These are phyloP conservation scores for Botrytis deweyae DNA, from an alignment of 2,329 filamentous ascomycete genomes.

Conservation along the genomic window DNA sequence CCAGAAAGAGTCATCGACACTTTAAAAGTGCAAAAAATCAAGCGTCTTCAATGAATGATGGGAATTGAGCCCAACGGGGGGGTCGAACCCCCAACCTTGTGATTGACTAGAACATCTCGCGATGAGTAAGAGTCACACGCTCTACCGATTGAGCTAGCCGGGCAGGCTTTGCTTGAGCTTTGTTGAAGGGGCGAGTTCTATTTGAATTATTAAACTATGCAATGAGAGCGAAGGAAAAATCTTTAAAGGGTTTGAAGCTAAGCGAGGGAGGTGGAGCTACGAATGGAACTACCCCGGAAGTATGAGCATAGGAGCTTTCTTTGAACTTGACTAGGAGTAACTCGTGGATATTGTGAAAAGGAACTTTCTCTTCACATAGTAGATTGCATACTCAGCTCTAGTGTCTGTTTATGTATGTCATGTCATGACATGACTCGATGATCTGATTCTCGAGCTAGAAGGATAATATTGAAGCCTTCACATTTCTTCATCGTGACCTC, in stretches of 20 bases:
- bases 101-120: background rate
- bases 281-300: background rate
- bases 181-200: fast-evolving
- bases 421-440: background rate
- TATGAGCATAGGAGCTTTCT: background rate
- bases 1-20: background rate
- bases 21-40: background rate
- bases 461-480: background rate
- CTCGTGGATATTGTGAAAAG: background rate
- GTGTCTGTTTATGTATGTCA: background rate
- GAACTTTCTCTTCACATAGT: background rate
- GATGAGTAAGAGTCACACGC: constrained; percentile 36
- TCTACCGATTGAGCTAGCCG: constrained; percentile 39
- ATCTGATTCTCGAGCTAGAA: background rate
- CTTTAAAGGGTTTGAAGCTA: background rate
- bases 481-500: background rate
- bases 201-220: background rate
- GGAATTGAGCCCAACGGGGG: constrained; percentile 13
- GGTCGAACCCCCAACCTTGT: constrained; percentile 10
- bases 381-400: background rate
- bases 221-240: background rate
- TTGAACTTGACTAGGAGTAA: background rate
- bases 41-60: background rate
- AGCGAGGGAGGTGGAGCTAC: background rate
- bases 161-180: constrained; percentile 15